Evolutionary conservation across 2,329 filamentous ascomycete species (phyloP).

Genomic region (Torrubiella hemipterigena): DNA sequence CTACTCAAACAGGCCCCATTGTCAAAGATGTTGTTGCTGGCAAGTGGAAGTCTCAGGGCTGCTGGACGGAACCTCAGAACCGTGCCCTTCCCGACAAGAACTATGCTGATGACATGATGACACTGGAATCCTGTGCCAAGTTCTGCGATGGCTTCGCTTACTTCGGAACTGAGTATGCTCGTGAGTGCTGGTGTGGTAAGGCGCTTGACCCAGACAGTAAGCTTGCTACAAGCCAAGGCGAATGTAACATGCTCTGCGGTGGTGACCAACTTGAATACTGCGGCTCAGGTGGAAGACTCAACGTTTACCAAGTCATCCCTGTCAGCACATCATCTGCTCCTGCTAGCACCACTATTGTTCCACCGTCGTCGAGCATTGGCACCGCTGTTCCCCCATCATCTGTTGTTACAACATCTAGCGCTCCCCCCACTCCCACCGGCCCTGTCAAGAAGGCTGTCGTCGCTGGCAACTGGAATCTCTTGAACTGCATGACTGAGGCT

Average conservation of each 20-base stretch:
- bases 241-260: slow-evolving; percentile 23
- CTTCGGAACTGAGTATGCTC: slow-evolving; percentile 26
- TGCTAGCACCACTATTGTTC: slow-evolving; percentile 2
- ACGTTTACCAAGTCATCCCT: slow-evolving; percentile 19
- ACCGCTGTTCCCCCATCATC: slow-evolving; percentile 11
- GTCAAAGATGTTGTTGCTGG: slow-evolving; percentile 13
- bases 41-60: slow-evolving; percentile 20
- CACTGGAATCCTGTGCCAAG: slow-evolving; percentile 18
- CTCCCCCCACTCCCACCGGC: slow-evolving; percentile 10
- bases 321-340: slow-evolving; percentile 1
- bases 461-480: slow-evolving; percentile 15
- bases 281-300: slow-evolving; percentile 20
- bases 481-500: slow-evolving; percentile 25
- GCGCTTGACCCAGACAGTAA: slow-evolving; percentile 14
- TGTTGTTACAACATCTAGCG: slow-evolving; percentile 17
- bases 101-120: slow-evolving; percentile 20
- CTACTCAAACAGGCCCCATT: slow-evolving; percentile 12
- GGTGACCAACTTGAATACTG: slow-evolving; percentile 24
- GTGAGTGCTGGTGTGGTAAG: slow-evolving; percentile 27
- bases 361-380: slow-evolving; percentile 1
- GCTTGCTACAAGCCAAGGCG: slow-evolving; percentile 14
- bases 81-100: slow-evolving; percentile 17
- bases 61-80: slow-evolving; percentile 20
- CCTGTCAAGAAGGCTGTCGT: slow-evolving; percentile 14
- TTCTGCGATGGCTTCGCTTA: slow-evolving; percentile 18